phyloP scores from a whole-genome alignment of 306 rosid species.

The Quercus aquifolioides region DNA sequence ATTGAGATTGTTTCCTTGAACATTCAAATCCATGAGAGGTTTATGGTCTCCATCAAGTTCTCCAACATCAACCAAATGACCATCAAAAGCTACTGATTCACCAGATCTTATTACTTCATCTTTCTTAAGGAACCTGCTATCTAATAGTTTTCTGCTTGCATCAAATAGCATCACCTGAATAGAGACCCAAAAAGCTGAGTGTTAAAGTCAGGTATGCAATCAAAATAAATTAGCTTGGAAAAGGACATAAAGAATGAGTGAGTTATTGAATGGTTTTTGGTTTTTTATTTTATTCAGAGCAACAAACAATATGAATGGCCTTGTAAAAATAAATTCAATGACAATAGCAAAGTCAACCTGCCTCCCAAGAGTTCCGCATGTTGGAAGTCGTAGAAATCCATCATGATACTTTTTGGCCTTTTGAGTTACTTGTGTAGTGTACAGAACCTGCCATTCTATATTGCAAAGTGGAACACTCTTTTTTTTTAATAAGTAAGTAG shows the following conservation, averaged over 20 bases:
- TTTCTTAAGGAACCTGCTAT: slow-evolving; percentile 64
- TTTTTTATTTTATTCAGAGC: background rate
- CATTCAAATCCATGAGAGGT: slow-evolving; percentile 31
- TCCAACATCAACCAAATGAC: slow-evolving; percentile 69
- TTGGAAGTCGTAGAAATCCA: slow-evolving; percentile 55
- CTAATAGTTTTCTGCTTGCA: slow-evolving; percentile 50
- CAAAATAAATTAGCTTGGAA: background rate
- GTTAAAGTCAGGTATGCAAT: slow-evolving; percentile 9
- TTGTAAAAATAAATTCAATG: slow-evolving; percentile 19
- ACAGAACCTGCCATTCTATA: slow-evolving; percentile 76
- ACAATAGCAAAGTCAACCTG: slow-evolving; percentile 51
- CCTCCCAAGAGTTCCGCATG: slow-evolving; percentile 50
- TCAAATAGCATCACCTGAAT: slow-evolving; percentile 68
- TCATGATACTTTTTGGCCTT: slow-evolving; percentile 85
- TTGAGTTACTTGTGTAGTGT: slow-evolving; percentile 79
- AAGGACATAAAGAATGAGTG: background rate
- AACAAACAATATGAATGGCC: background rate
- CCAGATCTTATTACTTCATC: slow-evolving; percentile 59
- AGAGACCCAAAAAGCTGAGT: slow-evolving; percentile 16
- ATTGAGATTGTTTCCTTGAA: slow-evolving; percentile 20
- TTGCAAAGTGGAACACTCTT: background rate
- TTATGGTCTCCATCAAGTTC: slow-evolving; percentile 46
- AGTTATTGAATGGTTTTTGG: background rate
- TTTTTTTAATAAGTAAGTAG: no score
- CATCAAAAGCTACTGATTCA: slow-evolving; percentile 56